Evolutionary conservation across 768 basidiomycete species (phyloP).

Genomic region (Boletus rubescentipes): DNA sequence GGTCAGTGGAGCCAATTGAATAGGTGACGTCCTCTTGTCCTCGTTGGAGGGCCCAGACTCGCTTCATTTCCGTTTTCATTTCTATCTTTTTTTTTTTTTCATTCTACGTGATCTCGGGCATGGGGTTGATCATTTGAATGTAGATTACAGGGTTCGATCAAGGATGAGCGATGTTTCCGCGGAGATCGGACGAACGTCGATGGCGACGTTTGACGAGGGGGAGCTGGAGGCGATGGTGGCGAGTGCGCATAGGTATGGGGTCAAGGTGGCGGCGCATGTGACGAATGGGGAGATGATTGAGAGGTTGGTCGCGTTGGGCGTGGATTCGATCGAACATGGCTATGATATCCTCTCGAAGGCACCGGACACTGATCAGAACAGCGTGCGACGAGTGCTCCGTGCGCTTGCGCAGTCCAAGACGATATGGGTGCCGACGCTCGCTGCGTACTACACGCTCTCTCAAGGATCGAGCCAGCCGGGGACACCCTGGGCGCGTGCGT

Average conservation of each 20-base stretch:
- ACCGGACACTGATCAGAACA: constrained; percentile 10
- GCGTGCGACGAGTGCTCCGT: too few species aligned
- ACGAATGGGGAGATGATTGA: constrained; percentile 33
- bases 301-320: constrained; percentile 21
- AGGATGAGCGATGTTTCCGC: constrained; percentile 43
- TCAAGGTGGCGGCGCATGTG: constrained; percentile 7
- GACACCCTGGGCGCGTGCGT: constrained; percentile 34
- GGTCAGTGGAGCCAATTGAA: constrained; percentile 33
- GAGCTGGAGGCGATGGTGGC: constrained; percentile 51
- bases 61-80: constrained; percentile 13
- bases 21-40: background rate
- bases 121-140: background rate
- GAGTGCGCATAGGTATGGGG: constrained; percentile 39
- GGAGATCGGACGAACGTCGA: constrained; percentile 31
- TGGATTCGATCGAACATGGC: constrained; percentile 64
- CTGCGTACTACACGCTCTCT: constrained; percentile 42
- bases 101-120: too few species aligned
- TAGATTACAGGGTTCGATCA: constrained; percentile 56
- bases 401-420: constrained; percentile 26
- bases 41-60: constrained; percentile 7
- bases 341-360: constrained; percentile 19
- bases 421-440: constrained; percentile 60
- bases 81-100: background rate
- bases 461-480: constrained; percentile 10
- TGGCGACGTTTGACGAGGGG: constrained; percentile 43